These are phyloP conservation scores for Saccharum hybrid DNA, from an alignment of 202 grass and related monocot species.

Conservation along the genomic window DNA sequence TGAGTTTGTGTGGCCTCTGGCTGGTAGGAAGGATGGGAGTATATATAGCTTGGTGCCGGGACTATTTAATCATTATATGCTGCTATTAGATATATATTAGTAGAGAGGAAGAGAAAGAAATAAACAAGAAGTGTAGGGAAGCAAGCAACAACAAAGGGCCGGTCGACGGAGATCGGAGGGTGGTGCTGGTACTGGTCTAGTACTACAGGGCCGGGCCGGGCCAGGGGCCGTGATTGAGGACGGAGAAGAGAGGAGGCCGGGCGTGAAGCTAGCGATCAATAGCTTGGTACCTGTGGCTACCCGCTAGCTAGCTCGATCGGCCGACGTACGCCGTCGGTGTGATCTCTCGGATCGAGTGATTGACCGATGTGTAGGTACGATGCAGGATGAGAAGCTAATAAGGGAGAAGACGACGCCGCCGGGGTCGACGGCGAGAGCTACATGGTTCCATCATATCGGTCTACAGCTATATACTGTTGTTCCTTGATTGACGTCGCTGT, in stretches of 20 bases:
- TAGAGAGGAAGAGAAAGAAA: neutral
- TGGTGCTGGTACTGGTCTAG: neutral
- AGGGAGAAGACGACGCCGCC: neutral
- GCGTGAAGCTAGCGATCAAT: neutral
- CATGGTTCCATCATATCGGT: neutral
- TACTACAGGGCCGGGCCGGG: neutral
- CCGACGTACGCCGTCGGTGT: neutral
- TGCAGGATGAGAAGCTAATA: neutral
- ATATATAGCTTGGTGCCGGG: conserved; percentile 52
- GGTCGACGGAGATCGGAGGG: neutral
- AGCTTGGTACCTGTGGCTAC: neutral
- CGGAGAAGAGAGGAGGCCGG: neutral
- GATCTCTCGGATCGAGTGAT: neutral
- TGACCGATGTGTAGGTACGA: neutral
- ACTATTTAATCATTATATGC: conserved; percentile 17
- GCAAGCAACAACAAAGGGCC: conserved; percentile 50
- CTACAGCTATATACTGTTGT: conserved; percentile 4
- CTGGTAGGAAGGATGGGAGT: conserved; percentile 31
- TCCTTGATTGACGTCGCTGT: conserved; percentile 37
- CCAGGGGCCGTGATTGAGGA: neutral
- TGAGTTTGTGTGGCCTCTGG: conserved; percentile 31
- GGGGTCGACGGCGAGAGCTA: neutral
- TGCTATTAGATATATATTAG: neutral
- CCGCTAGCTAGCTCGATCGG: neutral
- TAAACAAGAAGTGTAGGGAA: conserved; percentile 49